A percentile compares a stretch with the other conserved stretches of the same genome.
phyloP scores from a whole-genome alignment of 2,329 filamentous ascomycete genomes.

The Uncinocarpus reesii region DNA sequence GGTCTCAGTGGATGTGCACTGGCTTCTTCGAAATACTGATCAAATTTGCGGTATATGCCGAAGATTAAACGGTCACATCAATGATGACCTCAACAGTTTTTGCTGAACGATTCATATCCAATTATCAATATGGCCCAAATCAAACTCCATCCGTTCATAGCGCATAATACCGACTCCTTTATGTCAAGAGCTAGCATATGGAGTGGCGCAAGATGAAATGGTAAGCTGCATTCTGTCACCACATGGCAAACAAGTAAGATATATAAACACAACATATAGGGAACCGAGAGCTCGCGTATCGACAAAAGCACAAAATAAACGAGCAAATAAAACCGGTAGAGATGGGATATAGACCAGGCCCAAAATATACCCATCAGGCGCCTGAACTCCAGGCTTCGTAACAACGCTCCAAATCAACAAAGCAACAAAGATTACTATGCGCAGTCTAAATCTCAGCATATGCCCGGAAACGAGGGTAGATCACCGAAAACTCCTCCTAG shows the following conservation, averaged over 20 bases:
- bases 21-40: too few species aligned
- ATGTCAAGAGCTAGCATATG: too few species aligned
- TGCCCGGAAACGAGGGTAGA: neutral
- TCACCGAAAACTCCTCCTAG: slow-evolving; percentile 20
- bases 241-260: neutral
- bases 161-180: too few species aligned
- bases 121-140: too few species aligned
- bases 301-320: neutral
- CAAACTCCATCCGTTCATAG: too few species aligned
- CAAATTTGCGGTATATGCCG: too few species aligned
- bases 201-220: too few species aligned
- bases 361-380: neutral
- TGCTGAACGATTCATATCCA: too few species aligned
- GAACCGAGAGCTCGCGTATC: too few species aligned
- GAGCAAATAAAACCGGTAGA: neutral
- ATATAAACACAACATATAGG: neutral
- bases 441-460: neutral
- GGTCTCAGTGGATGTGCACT: neutral
- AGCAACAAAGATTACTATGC: neutral
- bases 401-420: neutral
- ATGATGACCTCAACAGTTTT: too few species aligned
- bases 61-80: too few species aligned
- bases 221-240: too few species aligned
- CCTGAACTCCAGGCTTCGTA: slow-evolving; percentile 7
- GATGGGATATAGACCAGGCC: neutral